phyloP scores from a whole-genome alignment of 169 alveolate species.

The Prorocentrum cordatum region DNA sequence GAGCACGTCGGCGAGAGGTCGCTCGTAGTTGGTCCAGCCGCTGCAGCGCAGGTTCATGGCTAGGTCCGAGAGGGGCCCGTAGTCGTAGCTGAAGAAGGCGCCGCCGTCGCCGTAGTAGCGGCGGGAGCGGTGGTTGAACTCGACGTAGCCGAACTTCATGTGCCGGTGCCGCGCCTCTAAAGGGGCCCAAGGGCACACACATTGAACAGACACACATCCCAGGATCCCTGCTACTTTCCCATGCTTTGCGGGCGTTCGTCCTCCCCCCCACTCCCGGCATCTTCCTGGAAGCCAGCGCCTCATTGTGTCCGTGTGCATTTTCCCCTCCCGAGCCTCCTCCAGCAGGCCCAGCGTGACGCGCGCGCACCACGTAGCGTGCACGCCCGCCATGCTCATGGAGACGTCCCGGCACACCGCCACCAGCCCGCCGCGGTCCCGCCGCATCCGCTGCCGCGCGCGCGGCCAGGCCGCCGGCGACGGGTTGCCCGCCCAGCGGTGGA shows the following conservation, averaged over 20 bases:
- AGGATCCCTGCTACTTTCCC: no score
- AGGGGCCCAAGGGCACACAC: no score
- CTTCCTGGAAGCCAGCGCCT: no score
- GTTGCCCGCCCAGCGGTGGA: not conserved
- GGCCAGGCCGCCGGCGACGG: constrained; percentile 37
- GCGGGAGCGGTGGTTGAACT: constrained; percentile 30
- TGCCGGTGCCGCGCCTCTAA: constrained; percentile 10
- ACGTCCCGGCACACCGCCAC: constrained; percentile 30
- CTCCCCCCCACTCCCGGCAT: no score
- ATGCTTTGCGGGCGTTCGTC: no score
- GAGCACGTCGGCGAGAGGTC: constrained; percentile 5
- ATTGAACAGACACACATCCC: no score
- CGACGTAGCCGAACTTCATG: constrained; percentile 48
- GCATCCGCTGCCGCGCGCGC: constrained; percentile 26
- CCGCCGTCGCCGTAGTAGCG: constrained; percentile 6
- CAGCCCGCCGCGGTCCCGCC: not conserved
- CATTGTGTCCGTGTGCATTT: no score
- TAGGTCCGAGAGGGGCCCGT: not conserved
- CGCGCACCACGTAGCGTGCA: constrained; percentile 26
- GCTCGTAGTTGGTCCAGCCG: constrained; percentile 52
- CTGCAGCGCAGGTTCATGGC: constrained; percentile 48
- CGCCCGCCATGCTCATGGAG: constrained; percentile 5
- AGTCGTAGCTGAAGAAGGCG: constrained; percentile 20
- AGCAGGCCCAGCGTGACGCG: constrained; percentile 30
- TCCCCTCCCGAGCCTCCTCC: no score